A percentile compares a stretch with the other conserved stretches of the same genome.
These are phyloP conservation scores for Saccharomycopsis oosterbeekiorum DNA, from an alignment of 805 yeast genomes.

Conservation along the genomic window DNA sequence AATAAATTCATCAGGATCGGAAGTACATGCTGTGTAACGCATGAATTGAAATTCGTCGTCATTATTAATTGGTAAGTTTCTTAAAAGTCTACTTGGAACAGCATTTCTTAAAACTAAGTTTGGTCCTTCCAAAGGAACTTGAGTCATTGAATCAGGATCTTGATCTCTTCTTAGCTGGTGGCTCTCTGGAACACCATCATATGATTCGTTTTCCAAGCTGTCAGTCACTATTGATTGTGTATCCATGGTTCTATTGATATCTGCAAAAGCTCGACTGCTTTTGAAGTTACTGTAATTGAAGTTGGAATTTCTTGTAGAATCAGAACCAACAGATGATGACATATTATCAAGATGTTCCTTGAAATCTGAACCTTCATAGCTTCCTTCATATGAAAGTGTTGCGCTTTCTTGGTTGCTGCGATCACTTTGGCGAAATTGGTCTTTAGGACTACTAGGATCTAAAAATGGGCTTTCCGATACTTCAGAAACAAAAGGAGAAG, in stretches of 20 bases:
- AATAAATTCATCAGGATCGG: slow-evolving; percentile 81
- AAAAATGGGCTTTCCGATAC: slow-evolving; percentile 14
- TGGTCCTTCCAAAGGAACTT: slow-evolving; percentile 71
- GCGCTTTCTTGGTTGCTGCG: slow-evolving; percentile 13
- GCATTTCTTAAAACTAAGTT: slow-evolving; percentile 89
- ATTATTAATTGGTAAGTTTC: slow-evolving; percentile 78
- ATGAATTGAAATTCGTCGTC: slow-evolving; percentile 90
- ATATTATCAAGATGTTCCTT: slow-evolving; percentile 1
- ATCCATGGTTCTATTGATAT: slow-evolving; percentile 17
- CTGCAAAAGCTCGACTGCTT: slow-evolving; percentile 15
- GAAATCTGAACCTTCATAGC: slow-evolving; percentile 2
- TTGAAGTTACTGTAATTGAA: slow-evolving; percentile 28
- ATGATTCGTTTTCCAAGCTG: slow-evolving; percentile 39
- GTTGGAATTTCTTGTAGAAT: slow-evolving; percentile 25
- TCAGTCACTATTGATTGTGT: slow-evolving; percentile 21
- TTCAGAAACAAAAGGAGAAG: slow-evolving; percentile 21
- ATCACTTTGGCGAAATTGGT: neutral
- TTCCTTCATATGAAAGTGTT: slow-evolving; percentile 12
- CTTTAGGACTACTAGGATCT: neutral
- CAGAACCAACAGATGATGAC: slow-evolving; percentile 11
- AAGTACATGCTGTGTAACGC: slow-evolving; percentile 96
- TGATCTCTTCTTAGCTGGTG: slow-evolving; percentile 53
- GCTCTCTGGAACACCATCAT: slow-evolving; percentile 28
- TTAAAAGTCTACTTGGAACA: slow-evolving; percentile 78
- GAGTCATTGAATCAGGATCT: slow-evolving; percentile 41